Evolutionary conservation across 2,329 filamentous ascomycete species (phyloP), one percentile per base, ranked within the genome.

Genomic region (Rutstroemia sp.): DNA sequence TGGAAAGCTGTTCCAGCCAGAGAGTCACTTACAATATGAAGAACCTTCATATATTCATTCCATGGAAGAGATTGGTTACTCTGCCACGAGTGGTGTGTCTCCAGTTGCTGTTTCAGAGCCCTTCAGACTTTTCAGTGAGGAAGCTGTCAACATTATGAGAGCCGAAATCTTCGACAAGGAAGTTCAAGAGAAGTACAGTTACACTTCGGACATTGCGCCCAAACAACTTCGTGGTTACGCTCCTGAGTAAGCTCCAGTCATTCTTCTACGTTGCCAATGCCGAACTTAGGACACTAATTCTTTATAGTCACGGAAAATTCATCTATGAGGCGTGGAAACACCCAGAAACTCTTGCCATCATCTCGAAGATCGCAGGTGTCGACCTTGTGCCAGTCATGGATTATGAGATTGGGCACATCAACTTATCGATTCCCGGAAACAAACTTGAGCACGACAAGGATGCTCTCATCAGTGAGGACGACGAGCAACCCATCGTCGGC

Each of bases 21-120:
- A 70, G 39, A 78, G 76, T 65, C 83, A 87, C 64, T 68, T 87
- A 17, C 69, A 70, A 23, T 83, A 77, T 67, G 72, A 76, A 52
- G 67, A 75, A 14, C 76, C 78, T 10, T 72, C 75, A 14, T 75
- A 78, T 59, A 71, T 80, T 46, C 70, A 81, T 62, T 79, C 74
- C 17, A 87, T 87, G 83, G 75, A 78, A 63, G 83, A 86, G 34
- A 73, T 86, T 51, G 81, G 79, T 2, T 78, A 80, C 42, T 66
- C 74, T 2, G 74, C 80, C 38, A 74, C 75, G 55, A 74, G 72
- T 50, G 84, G 83, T 4, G 75, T 87, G 25, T 87, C 84, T 1
- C 76, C 77, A 1, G 73, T 82, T 49, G 84, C 82, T 12, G 82
- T 85, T 51, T 84, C 83, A 0, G 79, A 86, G 57, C 82, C 83